Evolutionary conservation across 2,329 filamentous ascomycete species (phyloP), one percentile per base, ranked within the genome.

Genomic region (Cordyceps javanica): DNA sequence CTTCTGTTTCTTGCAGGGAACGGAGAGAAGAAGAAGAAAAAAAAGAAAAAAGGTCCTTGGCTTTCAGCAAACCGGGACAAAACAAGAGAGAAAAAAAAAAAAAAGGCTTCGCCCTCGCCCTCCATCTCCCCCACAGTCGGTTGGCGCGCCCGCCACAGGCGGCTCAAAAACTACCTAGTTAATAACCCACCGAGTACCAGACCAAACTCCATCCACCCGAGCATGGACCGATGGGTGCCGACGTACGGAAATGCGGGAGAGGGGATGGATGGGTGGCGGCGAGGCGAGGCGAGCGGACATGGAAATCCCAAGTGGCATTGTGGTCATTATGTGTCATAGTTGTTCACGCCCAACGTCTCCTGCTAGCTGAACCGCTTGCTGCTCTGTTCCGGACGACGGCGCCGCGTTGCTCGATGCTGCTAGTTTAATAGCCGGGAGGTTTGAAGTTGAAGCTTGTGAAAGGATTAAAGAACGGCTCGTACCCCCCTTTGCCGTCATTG

Each of bases 131-230:
- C 38, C 50, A 25, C 50, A 44, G 11, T 25, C 25, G 36, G 13
- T 30, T 55, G 52, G 28, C 41, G 52, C 51, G 21, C 42, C 42
- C 21, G 46, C 30, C n/a, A 8, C 25, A 28, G 16, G 38, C 16
- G 21, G n/a, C n/a, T n/a, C n/a, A 41, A 41, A 3, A 41, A 46
- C 25, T 19, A 23, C 21, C 3, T 25, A 16, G 21, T 44, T 32
- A n/a, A n/a, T n/a, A n/a, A n/a, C n/a, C n/a, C n/a, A n/a, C n/a
- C n/a, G n/a, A n/a, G 8, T 19, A 26, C 44, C 6, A 14, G 32
- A n/a, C n/a, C n/a, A 52, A 32, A 39, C 39, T 57, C 55, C 55
- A 36, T 57, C 46, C 45, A 57, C 55, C 55, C 55, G 46, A 44
- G 42, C 44, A 39, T 19, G 41, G 48, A 46, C 55, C 55, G 55